Evolutionary conservation across 2,329 filamentous ascomycete genomes (phyloP), one percentile per base, ranked within the genome.

Genomic region (Venturia pyrina): DNA sequence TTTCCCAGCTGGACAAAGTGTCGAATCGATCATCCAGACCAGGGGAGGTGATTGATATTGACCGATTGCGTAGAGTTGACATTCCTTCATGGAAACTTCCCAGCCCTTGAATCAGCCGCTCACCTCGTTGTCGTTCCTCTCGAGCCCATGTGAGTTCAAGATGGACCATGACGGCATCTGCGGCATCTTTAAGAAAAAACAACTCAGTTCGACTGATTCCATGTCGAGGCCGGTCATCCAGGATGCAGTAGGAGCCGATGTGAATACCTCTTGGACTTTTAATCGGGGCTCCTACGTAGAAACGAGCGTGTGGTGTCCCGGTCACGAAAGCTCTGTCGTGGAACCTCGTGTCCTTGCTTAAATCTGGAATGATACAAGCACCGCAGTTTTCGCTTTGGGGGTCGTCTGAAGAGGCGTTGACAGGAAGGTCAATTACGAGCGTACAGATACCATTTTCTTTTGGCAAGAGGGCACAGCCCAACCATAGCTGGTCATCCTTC

Each of bases 381-480:
- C 48, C 48, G 48, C 48, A 53, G 48, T 53, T 21, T 53, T 53
- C 48, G 15, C 48, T 53, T 10, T 53, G 21, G n/a, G 48, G 48
- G 48, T 53, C 48, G 19, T 53, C 48, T 15, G 48, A 53, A 37
- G 44, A 46, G 7, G 44, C 32, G 40, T 46, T 34, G 2, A 50
- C 61, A 11, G 61, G 61, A 21, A 50, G n/a, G 19, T 70, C 60
- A 8, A 71, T n/a, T 8, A 60, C 60, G 56, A 73, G 69, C 50
- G 75, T 71, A 67, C 76, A 77, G 17, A 80, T 67, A 10, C 75
- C 77, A 24, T 77, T 70, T 0, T 68, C 68, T 28, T 74, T 72
- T 0, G 70, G 68, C 10, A 77, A 68, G 15, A 73, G 70, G 0
- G 73, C 71, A 17, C 71, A 71, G 43, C 71, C 71, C 66, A 78